Percentiles rank a stretch among this genome's conserved stretches.
These are phyloP conservation scores for Leccinum olivaceopallidum DNA, from an alignment of 768 basidiomycete species.

Conservation along the genomic window DNA sequence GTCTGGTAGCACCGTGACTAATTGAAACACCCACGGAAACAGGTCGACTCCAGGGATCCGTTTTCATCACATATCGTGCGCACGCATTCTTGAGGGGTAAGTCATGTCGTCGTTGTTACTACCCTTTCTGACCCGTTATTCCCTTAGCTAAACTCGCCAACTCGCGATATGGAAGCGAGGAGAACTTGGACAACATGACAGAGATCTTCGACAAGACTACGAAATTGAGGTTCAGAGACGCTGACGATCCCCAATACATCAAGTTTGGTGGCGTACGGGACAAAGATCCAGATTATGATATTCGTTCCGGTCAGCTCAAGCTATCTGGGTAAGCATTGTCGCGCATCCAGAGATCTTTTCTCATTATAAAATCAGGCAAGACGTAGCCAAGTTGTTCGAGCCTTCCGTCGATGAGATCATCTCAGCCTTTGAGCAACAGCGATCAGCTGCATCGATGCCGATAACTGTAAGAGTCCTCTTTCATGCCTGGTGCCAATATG, in stretches of 20 bases:
- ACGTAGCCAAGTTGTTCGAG: slow-evolving; percentile 15
- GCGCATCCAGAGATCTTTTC: slow-evolving; percentile 34
- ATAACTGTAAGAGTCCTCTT: slow-evolving; percentile 1
- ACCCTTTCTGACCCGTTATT: background rate
- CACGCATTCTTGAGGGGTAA: slow-evolving; percentile 34
- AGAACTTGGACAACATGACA: slow-evolving; percentile 32
- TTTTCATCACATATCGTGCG: slow-evolving; percentile 36
- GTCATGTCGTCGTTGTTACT: background rate
- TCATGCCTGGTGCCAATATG: background rate
- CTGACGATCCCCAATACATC: slow-evolving; percentile 36
- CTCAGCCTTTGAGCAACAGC: slow-evolving; percentile 16
- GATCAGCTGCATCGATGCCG: slow-evolving; percentile 7
- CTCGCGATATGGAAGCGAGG: slow-evolving; percentile 30
- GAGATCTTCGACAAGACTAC: slow-evolving; percentile 36
- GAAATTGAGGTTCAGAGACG: slow-evolving; percentile 40
- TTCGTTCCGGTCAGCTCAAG: slow-evolving; percentile 38
- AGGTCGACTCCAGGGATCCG: slow-evolving; percentile 43
- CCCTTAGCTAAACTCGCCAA: slow-evolving; percentile 28
- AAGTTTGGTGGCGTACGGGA: slow-evolving; percentile 39
- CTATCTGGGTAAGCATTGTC: slow-evolving; percentile 35
- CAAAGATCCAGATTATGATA: slow-evolving; percentile 36
- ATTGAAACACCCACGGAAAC: background rate
- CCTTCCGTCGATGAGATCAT: slow-evolving; percentile 17
- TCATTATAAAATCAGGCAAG: slow-evolving; percentile 21
- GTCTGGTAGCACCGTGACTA: background rate